Conservation (phyloP, 768 basidiomycete species). For the Paxillus rubicundulus region DNA sequence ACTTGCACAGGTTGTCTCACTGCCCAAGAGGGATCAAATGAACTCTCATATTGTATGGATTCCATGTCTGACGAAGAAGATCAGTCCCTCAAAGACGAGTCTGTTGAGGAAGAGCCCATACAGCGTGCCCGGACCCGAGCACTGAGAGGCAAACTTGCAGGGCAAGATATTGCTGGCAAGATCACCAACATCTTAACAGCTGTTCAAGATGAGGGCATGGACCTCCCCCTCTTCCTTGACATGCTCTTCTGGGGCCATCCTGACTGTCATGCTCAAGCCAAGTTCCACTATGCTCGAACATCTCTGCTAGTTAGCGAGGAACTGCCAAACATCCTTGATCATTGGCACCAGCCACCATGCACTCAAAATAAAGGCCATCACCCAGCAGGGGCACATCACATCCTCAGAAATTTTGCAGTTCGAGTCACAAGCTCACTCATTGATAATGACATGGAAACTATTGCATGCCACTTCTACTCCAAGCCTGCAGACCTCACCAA, state of each 20-base stretch:
- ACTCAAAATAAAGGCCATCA: constrained; percentile 7
- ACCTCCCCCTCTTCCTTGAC: background rate
- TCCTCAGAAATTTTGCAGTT: constrained; percentile 22
- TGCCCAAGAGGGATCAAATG: background rate
- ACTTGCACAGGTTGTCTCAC: background rate
- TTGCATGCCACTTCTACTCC: background rate
- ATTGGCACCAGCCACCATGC: constrained; percentile 28
- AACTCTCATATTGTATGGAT: background rate
- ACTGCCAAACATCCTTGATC: constrained; percentile 18
- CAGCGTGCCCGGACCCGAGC: background rate
- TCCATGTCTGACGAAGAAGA: background rate
- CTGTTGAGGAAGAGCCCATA: background rate
- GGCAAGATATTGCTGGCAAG: background rate
- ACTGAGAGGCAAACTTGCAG: background rate
- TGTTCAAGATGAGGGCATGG: background rate
- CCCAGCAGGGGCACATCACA: constrained; percentile 12
- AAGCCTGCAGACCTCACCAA: constrained; percentile 13
- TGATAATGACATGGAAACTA: constrained; percentile 14
- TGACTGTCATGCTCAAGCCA: background rate
- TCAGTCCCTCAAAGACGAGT: no score
- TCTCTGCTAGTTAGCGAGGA: constrained; percentile 16
- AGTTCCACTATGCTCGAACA: constrained; percentile 11
- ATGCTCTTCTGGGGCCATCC: constrained; percentile 16
- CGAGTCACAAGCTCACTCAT: background rate
- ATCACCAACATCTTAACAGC: background rate